Conservation (phyloP, 73 alveolate genomes). For the Durusdinium trenchii region DNA sequence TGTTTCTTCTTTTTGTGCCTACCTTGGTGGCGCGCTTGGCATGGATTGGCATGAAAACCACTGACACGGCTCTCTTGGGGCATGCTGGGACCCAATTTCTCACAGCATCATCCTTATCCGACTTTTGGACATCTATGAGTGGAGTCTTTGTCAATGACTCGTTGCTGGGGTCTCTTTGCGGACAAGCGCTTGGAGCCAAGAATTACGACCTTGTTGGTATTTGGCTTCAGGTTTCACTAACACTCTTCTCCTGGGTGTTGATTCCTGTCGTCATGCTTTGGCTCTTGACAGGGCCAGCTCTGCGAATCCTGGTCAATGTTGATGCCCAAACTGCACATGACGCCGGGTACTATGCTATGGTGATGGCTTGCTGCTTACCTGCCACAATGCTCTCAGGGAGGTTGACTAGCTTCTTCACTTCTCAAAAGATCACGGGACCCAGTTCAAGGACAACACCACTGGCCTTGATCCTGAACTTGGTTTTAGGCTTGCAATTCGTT, state of each 20-base stretch:
- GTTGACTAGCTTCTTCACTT: neutral
- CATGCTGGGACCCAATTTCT: constrained; percentile 6
- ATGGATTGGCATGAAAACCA: constrained; percentile 60
- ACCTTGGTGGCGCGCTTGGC: constrained; percentile 25
- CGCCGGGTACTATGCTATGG: constrained; percentile 3
- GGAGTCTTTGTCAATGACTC: constrained; percentile 43
- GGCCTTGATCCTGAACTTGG: constrained; percentile 25
- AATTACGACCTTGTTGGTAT: constrained; percentile 27
- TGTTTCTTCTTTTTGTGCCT: constrained; percentile 1
- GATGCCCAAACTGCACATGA: neutral
- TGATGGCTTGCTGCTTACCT: constrained; percentile 35
- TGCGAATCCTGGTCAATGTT: neutral
- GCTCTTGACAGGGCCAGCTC: neutral
- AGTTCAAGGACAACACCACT: constrained; percentile 30
- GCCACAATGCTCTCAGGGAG: constrained; percentile 33
- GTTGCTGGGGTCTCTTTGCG: constrained; percentile 22
- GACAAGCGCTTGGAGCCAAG: constrained; percentile 18
- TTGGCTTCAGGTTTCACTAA: constrained; percentile 14
- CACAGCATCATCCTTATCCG: constrained; percentile 32
- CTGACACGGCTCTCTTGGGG: constrained; percentile 31
- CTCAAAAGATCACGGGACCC: constrained; percentile 46
- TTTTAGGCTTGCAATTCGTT: constrained; percentile 24
- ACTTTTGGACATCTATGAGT: constrained; percentile 25
- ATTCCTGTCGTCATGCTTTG: constrained; percentile 8
- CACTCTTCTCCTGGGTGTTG: constrained; percentile 24